phyloP scores from a whole-genome alignment of 768 basidiomycete genomes.

The Pholiota conissans region DNA sequence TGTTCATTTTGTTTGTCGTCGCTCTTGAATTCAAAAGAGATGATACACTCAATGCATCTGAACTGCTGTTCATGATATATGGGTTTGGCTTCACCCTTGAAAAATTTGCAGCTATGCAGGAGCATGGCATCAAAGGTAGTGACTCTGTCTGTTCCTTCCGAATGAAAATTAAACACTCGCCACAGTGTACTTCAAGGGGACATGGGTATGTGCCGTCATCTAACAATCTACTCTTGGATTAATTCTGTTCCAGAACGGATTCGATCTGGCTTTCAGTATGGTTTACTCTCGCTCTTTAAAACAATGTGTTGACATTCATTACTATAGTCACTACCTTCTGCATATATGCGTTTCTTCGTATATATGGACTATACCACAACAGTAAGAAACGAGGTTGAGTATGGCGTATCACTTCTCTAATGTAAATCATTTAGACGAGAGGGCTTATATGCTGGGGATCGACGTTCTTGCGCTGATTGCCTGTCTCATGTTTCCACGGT shows the following conservation, averaged over 20 bases:
- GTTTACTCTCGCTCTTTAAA: background rate
- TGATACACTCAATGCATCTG: slow-evolving; percentile 61
- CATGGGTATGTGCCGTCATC: slow-evolving; percentile 55
- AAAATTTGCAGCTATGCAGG: slow-evolving; percentile 93
- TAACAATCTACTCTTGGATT: slow-evolving; percentile 3
- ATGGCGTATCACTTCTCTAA: background rate
- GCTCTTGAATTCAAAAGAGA: slow-evolving; percentile 75
- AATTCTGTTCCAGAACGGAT: slow-evolving; percentile 67
- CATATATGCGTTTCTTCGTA: slow-evolving; percentile 72
- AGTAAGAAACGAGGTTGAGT: slow-evolving; percentile 38
- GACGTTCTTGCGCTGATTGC: slow-evolving; percentile 90
- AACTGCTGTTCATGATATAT: slow-evolving; percentile 78
- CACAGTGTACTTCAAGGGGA: slow-evolving; percentile 80
- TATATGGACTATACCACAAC: slow-evolving; percentile 75
- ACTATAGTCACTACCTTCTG: slow-evolving; percentile 71
- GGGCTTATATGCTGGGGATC: slow-evolving; percentile 71
- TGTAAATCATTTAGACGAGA: slow-evolving; percentile 40
- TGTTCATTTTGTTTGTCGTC: slow-evolving; percentile 77
- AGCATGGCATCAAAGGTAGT: slow-evolving; percentile 86
- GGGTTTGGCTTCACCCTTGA: slow-evolving; percentile 85
- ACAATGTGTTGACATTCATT: background rate
- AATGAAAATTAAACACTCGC: background rate
- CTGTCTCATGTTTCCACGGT: slow-evolving; percentile 88
- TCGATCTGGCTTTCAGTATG: slow-evolving; percentile 87
- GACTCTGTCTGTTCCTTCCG: background rate